These are phyloP conservation scores for Thuidium tamariscinum DNA, from an alignment of 225 moss, liverwort and hornwort genomes.

Conservation along the genomic window DNA sequence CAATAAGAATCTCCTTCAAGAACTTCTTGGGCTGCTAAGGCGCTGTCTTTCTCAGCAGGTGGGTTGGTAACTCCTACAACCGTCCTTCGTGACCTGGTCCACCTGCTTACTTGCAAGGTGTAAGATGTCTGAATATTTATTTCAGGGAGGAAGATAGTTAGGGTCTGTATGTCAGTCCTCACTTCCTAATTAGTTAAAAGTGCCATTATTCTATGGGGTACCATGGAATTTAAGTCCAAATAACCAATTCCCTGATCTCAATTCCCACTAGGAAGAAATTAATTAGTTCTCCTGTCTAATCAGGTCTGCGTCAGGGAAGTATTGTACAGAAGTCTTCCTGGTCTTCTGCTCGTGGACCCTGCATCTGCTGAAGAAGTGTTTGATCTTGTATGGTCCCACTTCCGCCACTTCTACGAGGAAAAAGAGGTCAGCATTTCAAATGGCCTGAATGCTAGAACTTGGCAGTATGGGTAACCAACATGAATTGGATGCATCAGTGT, in stretches of 20 bases:
- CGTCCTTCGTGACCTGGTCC: neutral
- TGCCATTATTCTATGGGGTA: neutral
- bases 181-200: neutral
- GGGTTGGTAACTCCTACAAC: neutral
- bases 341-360: slow-evolving; percentile 56
- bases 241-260: neutral
- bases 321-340: slow-evolving; percentile 65
- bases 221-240: neutral
- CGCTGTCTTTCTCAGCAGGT: slow-evolving; percentile 93
- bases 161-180: neutral
- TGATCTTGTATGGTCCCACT: slow-evolving; percentile 83
- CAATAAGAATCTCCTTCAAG: slow-evolving; percentile 62
- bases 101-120: neutral
- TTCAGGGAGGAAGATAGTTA: neutral
- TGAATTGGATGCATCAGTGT: neutral
- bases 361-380: slow-evolving; percentile 69
- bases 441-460: neutral
- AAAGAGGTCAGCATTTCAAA: slow-evolving; percentile 25
- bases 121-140: neutral
- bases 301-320: slow-evolving; percentile 66
- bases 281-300: neutral
- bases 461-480: neutral
- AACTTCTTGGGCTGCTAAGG: slow-evolving; percentile 71
- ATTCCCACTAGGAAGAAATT: neutral
- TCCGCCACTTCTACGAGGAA: slow-evolving; percentile 50